Base-by-base conservation (phyloP, 805 yeast species). In the Spathaspora passalidarum region DNA sequence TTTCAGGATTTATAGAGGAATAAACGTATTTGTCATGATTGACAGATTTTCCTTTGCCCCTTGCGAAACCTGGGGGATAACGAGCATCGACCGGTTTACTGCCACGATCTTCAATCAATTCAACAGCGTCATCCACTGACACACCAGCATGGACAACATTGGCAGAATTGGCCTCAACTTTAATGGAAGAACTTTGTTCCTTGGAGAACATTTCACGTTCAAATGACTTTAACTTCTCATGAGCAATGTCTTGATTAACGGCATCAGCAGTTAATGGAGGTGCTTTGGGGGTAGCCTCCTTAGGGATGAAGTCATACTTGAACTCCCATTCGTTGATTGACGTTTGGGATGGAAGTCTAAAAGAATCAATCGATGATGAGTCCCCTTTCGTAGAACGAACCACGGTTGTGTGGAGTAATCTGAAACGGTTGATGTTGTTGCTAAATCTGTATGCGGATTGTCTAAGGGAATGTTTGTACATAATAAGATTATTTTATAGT, bases 291-390 rank as follows among this genome's bases (percentile, higher is more conserved):
- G 64, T 63, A 2, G 67, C 45, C 10, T 61, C 65, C 48, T 66
- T 68, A 13, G 77, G 77, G 40, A 72, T 62, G 52, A 68, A 72
- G 54, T 72, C 77, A 52, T 72, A 72, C 52, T 68, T 69, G 62
- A 69, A 72, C 63, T 77, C 72, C 80, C 82, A 69, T 58, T 77
- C 70, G 55, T 70, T 60, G 58, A 77, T 60, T 42, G 74, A 66
- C 26, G 75, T 61, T 55, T 68, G 70, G 38, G 75, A 60, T 13
- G 83, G 82, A 36, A 78, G 64, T 53, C 69, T 76, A 63, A 66
- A 80, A 38, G 74, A 76, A 57, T 82, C 87, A 50, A 81, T 81
- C 34, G 80, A 75, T 7, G 85, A 80, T 4, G 63, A 45, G 53
- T 81, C 86, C 42, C 81, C 81, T 56, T 81, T 81, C 38, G 38